Base-by-base conservation (phyloP, 306 rosid species). In the Vigna radiata region DNA sequence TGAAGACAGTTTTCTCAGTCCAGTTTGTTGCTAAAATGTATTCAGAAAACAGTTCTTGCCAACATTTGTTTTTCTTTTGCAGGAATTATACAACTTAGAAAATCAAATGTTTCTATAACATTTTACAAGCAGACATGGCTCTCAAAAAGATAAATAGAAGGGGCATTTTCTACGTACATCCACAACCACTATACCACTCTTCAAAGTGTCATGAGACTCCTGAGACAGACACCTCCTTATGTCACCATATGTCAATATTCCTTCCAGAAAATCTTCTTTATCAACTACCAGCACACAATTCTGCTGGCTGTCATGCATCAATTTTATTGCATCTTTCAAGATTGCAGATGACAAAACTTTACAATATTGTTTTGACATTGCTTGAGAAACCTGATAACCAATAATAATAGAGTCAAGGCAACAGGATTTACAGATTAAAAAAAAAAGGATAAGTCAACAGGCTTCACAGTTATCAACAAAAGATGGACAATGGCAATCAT, bases 221-320 rank as follows among this genome's bases (percentile, higher is more conserved):
- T 79, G 86, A 56, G 95, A 86, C 64, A 83, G 87, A 83, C 71
- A 88, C 76, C 94, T 89, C 81, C 85, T 89, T 68, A 95, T 79
- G 86, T 91, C 97, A 77, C 99, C 97, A 80, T 81, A 77, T 64
- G 99, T 92, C 69, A 95, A 70, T 79, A 95, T 92, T 82, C 99
- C 99, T 75, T 91, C 96, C 5, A 95, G 90, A 89, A 89, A 87
- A 84, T 83, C 94, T 48, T 88, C 90, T 47, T 84, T 92, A 23
- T 89, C 92, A 65, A 91, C 92, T 70, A 92, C 97, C 58, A 90
- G 79, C 44, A 81, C 85, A 83, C 94, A 92, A 52, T 84, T 95
- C 87, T 85, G 93, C 71, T 91, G 96, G 75, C 74, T 85, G 63
- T 87, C 89, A 61, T 77, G 88, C 91, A 95, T 83, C 82, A 58